Evolutionary conservation across 805 yeast species (phyloP), one percentile per base, ranked within the genome.

Genomic region (Schwanniomyces polymorphus): DNA sequence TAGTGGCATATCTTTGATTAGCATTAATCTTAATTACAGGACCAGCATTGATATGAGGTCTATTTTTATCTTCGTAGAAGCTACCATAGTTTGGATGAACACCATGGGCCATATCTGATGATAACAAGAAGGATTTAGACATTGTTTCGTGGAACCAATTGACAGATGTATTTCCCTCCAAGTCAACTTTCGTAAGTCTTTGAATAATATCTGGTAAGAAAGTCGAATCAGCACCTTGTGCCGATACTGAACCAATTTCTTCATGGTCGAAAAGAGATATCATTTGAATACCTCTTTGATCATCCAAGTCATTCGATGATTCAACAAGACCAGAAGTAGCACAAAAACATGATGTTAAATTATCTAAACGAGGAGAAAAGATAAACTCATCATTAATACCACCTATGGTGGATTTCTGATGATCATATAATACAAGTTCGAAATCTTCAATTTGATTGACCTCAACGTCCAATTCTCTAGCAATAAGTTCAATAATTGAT

Each of bases 81-180:
- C 77, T 79, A 4, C 80, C 70, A 65, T 92, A 92, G 67, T 92
- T 92, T 48, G 99, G 99, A 65, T 92, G 97, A 33, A 92, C 86
- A 27, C 97, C 98, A 63, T 92, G 99, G 1, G 98, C 97, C 83
- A 91, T 94, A 65, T 92, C 99, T 0, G 97, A 88, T 0, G 97
- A 91, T 39, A 94, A 66, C 56, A 92, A 78, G 66, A 94, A 91
- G 1, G 97, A 90, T 63, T 85, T 85, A 7, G 91, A 77, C 69
- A 84, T 76, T 1, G 86, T 64, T 43, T 84, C 81, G 47, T 79
- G 68, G 49, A 80, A 75, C 37, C 65, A 65, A 34, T 59, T 59
- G 1, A 43, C 54, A 2, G 46, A 34, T 0, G 68, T 40, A 6
- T 63, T 58, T 1, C 55, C 57, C 10, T 41, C 39, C 23, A 56